Evolutionary conservation across 345 rosid species (phyloP), one percentile per base, ranked within the genome.

Genomic region (Lumnitzera racemosa): DNA sequence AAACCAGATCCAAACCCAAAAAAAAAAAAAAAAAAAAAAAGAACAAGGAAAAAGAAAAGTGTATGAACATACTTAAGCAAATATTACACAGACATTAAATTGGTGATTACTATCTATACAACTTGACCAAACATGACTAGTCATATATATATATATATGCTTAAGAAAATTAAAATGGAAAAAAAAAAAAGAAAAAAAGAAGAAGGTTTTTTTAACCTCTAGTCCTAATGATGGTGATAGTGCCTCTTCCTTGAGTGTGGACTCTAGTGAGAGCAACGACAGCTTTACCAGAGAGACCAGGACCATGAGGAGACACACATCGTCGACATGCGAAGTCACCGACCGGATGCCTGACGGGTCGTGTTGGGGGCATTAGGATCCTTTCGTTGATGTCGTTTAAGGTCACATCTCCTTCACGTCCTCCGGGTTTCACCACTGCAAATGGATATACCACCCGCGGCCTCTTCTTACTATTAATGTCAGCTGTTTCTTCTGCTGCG

Each of bases 401-500:
- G 10, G 96, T 94, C 72, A 86, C 67, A 58, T 86, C 96, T 0
- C 96, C 90, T 67, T 90, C 97, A 0, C 43, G 43, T 24, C 95
- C 97, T 60, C 99, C 97, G 15, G 99, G 99, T 64, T 94, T 94
- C 73, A 94, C 97, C 72, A 94, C 31, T 53, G 97, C 96, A 70
- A 94, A 94, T 61, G 99, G 99, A 43, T 94, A 90, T 62, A 84
- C 96, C 43, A 87, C 78, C 65, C 83, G 85, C 25, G 84, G 77
- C 74, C 79, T 84, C 12, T 69, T 74, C 78, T 77, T 81, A 69
- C 62, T 77, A 66, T 51, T 75, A 27, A 27, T 27, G 5, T 27
- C 31, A 1, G 31, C 5, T 27, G 29, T 61, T 27, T 47, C n/a
- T 67, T 50, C 11, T 43, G 11, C 29, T 61, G 47, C 50, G 24